Percentiles rank a stretch among this genome's conserved stretches.
These are phyloP conservation scores for Sporopachydermia lactativora DNA, from an alignment of 805 yeast genomes.

Conservation along the genomic window DNA sequence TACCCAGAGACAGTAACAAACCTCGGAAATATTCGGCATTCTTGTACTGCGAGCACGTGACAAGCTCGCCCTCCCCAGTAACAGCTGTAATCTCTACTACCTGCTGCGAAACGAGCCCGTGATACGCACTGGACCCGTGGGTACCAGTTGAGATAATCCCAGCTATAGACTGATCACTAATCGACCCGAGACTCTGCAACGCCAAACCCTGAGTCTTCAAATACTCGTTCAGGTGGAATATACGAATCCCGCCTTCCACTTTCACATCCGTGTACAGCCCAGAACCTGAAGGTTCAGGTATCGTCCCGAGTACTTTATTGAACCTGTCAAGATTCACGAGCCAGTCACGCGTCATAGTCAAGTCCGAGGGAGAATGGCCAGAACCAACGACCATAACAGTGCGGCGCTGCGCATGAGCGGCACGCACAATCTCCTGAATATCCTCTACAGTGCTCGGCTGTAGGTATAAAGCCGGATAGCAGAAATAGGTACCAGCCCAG, in stretches of 20 bases:
- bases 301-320: slow-evolving; percentile 31
- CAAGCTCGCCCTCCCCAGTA: slow-evolving; percentile 59
- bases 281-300: slow-evolving; percentile 25
- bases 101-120: slow-evolving; percentile 82
- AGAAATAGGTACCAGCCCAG: slow-evolving; percentile 85
- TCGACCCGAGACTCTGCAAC: slow-evolving; percentile 84
- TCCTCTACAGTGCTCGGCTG: slow-evolving; percentile 68
- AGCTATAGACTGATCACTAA: slow-evolving; percentile 84
- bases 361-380: slow-evolving; percentile 88
- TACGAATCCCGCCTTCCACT: slow-evolving; percentile 86
- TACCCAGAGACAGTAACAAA: slow-evolving; percentile 75
- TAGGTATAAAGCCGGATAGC: slow-evolving; percentile 63
- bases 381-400: slow-evolving; percentile 81
- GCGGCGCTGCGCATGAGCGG: slow-evolving; percentile 43
- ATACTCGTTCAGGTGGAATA: slow-evolving; percentile 57
- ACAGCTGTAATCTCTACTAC: slow-evolving; percentile 65
- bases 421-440: slow-evolving; percentile 46
- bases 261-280: slow-evolving; percentile 74
- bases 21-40: slow-evolving; percentile 63
- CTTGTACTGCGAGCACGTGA: slow-evolving; percentile 51
- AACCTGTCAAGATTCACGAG: slow-evolving; percentile 71
- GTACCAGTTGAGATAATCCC: slow-evolving; percentile 97
- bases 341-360: slow-evolving; percentile 86
- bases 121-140: slow-evolving; percentile 89
- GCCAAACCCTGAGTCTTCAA: slow-evolving; percentile 57